Percentiles rank a stretch among this genome's conserved stretches.
Evolutionary conservation across 371 early-diverging fungal species (phyloP).

Genomic region (Sanchytrium tribonematis): DNA sequence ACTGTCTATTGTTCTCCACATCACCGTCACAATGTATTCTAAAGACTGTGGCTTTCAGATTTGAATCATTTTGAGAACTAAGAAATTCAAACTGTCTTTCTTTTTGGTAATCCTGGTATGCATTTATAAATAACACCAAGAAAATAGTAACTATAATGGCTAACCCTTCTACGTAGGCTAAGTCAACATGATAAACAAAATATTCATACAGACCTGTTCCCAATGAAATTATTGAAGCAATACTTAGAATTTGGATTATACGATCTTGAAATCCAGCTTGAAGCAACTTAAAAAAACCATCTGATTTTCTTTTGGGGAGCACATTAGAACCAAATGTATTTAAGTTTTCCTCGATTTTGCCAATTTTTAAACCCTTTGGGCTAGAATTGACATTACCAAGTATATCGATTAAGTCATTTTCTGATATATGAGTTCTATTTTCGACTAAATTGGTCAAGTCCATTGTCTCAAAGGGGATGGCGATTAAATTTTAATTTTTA

Average conservation of each 20-base stretch:
- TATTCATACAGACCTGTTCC: slow-evolving; percentile 61
- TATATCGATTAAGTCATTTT: neutral
- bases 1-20: neutral
- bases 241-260: slow-evolving; percentile 27
- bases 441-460: neutral
- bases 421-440: neutral
- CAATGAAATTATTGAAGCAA: slow-evolving; percentile 55
- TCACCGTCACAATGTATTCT: neutral
- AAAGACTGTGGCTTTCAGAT: neutral
- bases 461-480: too few species aligned
- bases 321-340: neutral
- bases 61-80: neutral
- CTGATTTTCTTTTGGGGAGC: neutral
- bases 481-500: too few species aligned
- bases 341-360: neutral
- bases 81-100: neutral
- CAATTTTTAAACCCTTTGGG: neutral
- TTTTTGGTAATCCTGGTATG: neutral
- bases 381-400: neutral
- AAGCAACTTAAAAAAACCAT: slow-evolving; percentile 8
- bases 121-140: neutral
- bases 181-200: slow-evolving; percentile 6
- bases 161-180: neutral
- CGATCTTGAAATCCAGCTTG: slow-evolving; percentile 8
- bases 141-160: neutral